phyloP scores from a whole-genome alignment of 371 early-diverging fungal genomes.

The Aphelidium insulamus region DNA sequence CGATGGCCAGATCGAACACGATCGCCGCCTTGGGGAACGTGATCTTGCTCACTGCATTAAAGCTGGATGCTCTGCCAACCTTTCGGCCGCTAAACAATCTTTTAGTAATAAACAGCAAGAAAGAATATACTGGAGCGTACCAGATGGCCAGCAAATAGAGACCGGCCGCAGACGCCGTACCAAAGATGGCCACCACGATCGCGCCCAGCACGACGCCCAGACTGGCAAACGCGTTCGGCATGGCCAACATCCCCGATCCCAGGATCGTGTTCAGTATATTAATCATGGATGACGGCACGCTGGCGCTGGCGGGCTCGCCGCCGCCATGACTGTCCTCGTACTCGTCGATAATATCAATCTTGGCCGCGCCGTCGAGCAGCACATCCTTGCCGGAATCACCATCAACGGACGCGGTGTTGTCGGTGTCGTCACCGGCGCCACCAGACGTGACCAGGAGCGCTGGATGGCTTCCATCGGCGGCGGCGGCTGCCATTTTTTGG shows the following conservation, averaged over 20 bases:
- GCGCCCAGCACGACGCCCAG: constrained; percentile 69
- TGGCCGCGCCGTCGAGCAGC: too few species aligned
- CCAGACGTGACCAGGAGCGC: too few species aligned
- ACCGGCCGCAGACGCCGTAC: constrained; percentile 48
- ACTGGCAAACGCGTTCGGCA: constrained; percentile 72
- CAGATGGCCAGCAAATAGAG: constrained; percentile 55
- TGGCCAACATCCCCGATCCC: constrained; percentile 91
- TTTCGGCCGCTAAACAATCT: constrained; percentile 47
- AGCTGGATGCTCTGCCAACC: constrained; percentile 54
- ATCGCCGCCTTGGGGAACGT: constrained; percentile 80
- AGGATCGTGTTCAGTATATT: constrained; percentile 85
- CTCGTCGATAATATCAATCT: too few species aligned
- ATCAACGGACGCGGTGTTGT: too few species aligned
- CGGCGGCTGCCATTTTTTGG: too few species aligned
- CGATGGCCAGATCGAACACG: constrained; percentile 89
- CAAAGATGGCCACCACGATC: constrained; percentile 50
- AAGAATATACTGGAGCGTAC: constrained; percentile 2
- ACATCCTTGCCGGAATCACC: too few species aligned
- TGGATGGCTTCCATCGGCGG: too few species aligned
- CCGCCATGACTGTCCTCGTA: too few species aligned
- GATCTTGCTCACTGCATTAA: constrained; percentile 64
- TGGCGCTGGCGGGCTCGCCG: too few species aligned
- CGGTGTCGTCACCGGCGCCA: too few species aligned
- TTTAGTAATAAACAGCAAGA: constrained; percentile 2
- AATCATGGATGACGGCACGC: too few species aligned